Base-by-base conservation (phyloP, 176 grass and related monocot species). In the Bolboschoenus planiculmis region DNA sequence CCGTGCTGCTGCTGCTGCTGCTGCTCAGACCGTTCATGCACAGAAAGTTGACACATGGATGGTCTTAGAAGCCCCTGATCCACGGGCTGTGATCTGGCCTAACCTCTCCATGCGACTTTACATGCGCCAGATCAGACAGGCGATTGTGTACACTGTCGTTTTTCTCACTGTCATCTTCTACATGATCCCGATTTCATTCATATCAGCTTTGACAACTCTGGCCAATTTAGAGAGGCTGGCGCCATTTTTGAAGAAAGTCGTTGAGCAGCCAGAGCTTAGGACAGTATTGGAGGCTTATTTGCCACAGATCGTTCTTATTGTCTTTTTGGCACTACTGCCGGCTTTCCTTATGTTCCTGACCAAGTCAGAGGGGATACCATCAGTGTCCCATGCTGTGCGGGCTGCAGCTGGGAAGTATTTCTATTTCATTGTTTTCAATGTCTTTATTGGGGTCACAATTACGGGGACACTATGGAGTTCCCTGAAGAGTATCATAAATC, bases 371-470 rank as follows among this genome's bases (percentile, higher is more conserved):
- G 96, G 96, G 11, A 87, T 99, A 18, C 81, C 96, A 74, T 88
- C 90, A 0, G 56, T 86, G 63, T 83, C 89, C 80, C 93, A 99
- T 86, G 83, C 60, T 21, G 71, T 89, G 3, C 71, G 96, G 67
- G 96, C 91, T 20, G 80, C 93, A 14, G 81, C 93, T 36, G 96
- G 96, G 62, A 99, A 99, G 81, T 99, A 91, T 72, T 99, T 99
- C 73, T 99, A 95, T 55, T 99, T 99, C 53, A 75, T 95, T 50
- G 16, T 99, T 34, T 90, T 95, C 89, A 95, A 99, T 86, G 96
- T 99, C 53, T 99, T 99, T 88, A 10, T 99, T 77, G 85, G 85
- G 4, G 56, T 79, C 57, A 83, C 96, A 61, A 81, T 99, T 73
- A 7, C 46, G 2, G 76, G 55, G 4, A 75, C 93, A 72, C 58